phyloP scores from a whole-genome alignment of 495 filamentous ascomycete genomes.

The Aspergillus nidulans region DNA sequence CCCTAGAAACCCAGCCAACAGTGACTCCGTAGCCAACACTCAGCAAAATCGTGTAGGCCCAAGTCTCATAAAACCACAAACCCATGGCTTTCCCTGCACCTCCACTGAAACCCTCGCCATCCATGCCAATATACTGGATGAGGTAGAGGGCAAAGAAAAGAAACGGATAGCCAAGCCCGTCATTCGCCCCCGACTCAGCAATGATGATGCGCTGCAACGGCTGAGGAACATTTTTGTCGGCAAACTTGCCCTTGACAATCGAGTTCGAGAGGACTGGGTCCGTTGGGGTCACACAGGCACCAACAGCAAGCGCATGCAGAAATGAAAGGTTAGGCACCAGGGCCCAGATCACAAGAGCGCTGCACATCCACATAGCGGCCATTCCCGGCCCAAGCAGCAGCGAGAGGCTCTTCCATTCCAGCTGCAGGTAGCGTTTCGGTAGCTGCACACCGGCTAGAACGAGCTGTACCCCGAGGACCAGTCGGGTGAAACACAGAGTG shows the following conservation, averaged over 20 bases:
- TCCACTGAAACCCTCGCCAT: constrained; percentile 52
- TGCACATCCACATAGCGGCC: constrained; percentile 84
- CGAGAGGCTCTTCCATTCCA: constrained; percentile 74
- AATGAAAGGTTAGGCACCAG: constrained; percentile 70
- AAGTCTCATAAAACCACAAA: constrained; percentile 84
- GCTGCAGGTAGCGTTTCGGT: constrained; percentile 76
- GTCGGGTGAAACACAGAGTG: constrained; percentile 78
- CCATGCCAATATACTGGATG: constrained; percentile 65
- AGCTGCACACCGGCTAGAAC: constrained; percentile 87
- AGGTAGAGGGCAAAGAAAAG: constrained; percentile 81
- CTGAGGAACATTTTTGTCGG: constrained; percentile 82
- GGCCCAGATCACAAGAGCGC: constrained; percentile 72
- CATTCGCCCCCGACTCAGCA: constrained; percentile 87
- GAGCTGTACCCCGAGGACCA: constrained; percentile 88
- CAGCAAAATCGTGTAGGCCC: constrained; percentile 76
- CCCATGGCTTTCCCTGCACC: constrained; percentile 64
- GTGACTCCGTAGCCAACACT: constrained; percentile 71
- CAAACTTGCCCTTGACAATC: constrained; percentile 92
- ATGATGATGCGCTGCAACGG: constrained; percentile 81
- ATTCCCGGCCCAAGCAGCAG: constrained; percentile 82
- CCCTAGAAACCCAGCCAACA: constrained; percentile 77
- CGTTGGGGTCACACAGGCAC: constrained; percentile 83
- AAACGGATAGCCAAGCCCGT: constrained; percentile 91
- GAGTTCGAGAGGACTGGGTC: constrained; percentile 87
- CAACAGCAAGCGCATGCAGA: constrained; percentile 73